Conservation (phyloP, 2,329 filamentous ascomycete genomes). For the Colletotrichum graminicola region DNA sequence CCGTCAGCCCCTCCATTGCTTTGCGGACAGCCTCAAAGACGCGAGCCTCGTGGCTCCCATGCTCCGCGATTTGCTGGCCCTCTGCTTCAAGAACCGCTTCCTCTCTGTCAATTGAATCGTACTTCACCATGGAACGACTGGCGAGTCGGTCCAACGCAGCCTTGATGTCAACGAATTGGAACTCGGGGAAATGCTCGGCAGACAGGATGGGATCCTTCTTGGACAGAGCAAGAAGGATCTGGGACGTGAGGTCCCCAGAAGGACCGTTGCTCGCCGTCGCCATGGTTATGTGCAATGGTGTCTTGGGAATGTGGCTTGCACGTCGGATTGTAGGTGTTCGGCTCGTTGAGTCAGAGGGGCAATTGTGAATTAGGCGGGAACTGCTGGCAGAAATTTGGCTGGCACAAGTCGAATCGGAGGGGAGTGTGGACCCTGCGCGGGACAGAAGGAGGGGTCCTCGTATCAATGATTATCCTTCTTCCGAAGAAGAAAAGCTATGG, state of each 20-base stretch:
- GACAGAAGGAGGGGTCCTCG: slow-evolving; percentile 37
- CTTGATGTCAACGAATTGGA: slow-evolving; percentile 79
- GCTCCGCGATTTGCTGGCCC: slow-evolving; percentile 76
- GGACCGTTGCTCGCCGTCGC: slow-evolving; percentile 53
- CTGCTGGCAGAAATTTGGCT: slow-evolving; percentile 39
- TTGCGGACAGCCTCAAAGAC: slow-evolving; percentile 81
- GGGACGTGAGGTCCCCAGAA: slow-evolving; percentile 69
- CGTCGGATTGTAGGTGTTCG: slow-evolving; percentile 26
- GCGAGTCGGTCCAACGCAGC: slow-evolving; percentile 87
- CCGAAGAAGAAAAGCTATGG: background rate
- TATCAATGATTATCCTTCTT: slow-evolving; percentile 34
- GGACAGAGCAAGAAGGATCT: slow-evolving; percentile 75
- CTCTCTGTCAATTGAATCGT: slow-evolving; percentile 85
- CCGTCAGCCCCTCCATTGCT: slow-evolving; percentile 83
- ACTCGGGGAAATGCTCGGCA: slow-evolving; percentile 75
- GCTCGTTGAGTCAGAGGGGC: slow-evolving; percentile 42
- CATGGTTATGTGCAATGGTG: slow-evolving; percentile 52
- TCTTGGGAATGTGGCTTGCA: slow-evolving; percentile 19
- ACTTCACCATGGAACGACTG: slow-evolving; percentile 87
- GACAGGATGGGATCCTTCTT: slow-evolving; percentile 75
- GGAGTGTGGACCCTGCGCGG: slow-evolving; percentile 37
- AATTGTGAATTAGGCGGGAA: slow-evolving; percentile 32
- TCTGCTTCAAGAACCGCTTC: slow-evolving; percentile 81
- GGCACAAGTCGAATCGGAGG: slow-evolving; percentile 33
- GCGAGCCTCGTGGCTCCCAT: slow-evolving; percentile 85